These are phyloP conservation scores for Xylaria venustula DNA, from an alignment of 495 filamentous ascomycete genomes.

Conservation along the genomic window DNA sequence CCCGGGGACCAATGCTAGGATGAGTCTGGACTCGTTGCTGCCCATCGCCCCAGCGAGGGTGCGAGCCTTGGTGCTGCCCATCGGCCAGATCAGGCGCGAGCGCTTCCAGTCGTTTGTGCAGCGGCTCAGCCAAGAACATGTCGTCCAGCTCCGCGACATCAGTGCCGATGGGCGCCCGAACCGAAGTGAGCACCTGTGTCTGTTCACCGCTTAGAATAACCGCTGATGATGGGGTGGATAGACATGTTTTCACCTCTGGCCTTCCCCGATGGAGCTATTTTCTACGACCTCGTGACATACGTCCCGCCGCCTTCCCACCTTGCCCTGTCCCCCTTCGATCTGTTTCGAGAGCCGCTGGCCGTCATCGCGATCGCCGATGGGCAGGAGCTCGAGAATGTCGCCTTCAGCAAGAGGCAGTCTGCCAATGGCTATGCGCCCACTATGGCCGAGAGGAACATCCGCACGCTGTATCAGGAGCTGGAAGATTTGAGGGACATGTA, in stretches of 20 bases:
- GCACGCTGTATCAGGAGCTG: constrained; percentile 60
- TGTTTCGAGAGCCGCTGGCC: constrained; percentile 75
- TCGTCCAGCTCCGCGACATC: constrained; percentile 86
- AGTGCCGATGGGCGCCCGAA: constrained; percentile 84
- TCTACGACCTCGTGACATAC: constrained; percentile 85
- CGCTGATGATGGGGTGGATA: constrained; percentile 43
- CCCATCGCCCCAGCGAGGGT: constrained; percentile 88
- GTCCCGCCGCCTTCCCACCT: constrained; percentile 74
- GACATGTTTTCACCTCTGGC: constrained; percentile 95
- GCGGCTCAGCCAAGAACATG: constrained; percentile 73
- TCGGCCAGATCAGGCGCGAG: constrained; percentile 79
- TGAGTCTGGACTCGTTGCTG: constrained; percentile 83
- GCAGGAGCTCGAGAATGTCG: constrained; percentile 50
- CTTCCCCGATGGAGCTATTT: constrained; percentile 82
- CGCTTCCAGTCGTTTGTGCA: constrained; percentile 77
- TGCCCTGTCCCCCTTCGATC: constrained; percentile 78
- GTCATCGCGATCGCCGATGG: constrained; percentile 80
- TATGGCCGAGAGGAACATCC: constrained; percentile 46
- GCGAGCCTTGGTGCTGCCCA: constrained; percentile 76
- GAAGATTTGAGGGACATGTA: constrained; percentile 69
- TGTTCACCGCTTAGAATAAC: neutral
- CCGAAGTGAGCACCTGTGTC: constrained; percentile 62
- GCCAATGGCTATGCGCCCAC: constrained; percentile 43
- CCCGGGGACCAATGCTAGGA: constrained; percentile 50
- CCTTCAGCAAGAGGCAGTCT: constrained; percentile 46